Conservation (phyloP, 192 early-diverging fungal species). For the Coemansia sp. region DNA sequence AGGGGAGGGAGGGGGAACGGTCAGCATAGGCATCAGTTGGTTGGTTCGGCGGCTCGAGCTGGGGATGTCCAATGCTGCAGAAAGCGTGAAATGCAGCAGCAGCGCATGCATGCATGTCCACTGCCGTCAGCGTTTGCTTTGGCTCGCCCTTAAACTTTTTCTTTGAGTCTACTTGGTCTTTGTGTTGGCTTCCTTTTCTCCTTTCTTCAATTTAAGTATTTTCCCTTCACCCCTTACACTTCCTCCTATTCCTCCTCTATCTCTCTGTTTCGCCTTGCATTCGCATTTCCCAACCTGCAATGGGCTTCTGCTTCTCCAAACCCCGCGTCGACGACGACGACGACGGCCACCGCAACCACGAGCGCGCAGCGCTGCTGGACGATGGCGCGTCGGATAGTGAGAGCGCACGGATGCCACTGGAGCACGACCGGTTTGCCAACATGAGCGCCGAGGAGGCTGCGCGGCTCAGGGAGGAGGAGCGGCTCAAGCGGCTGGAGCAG, state of each 20-base stretch:
- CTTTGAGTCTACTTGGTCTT: neutral
- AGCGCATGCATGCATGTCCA: neutral
- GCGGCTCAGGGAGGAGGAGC: constrained; percentile 38
- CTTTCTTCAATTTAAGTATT: neutral
- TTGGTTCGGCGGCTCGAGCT: no score
- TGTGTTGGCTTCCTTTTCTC: neutral
- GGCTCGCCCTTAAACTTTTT: no score
- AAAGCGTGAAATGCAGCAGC: neutral
- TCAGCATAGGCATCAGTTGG: no score
- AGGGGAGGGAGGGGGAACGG: no score
- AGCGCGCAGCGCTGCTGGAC: constrained; percentile 39
- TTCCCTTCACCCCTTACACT: neutral
- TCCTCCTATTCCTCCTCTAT: neutral
- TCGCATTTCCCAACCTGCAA: neutral
- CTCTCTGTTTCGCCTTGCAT: neutral
- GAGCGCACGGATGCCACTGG: constrained; percentile 6
- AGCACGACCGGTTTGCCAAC: constrained; percentile 46
- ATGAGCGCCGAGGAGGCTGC: constrained; percentile 31
- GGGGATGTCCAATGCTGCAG: neutral
- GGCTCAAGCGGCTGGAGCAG: constrained; percentile 40
- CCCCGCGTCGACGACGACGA: constrained; percentile 39
- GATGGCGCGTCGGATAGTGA: constrained; percentile 8
- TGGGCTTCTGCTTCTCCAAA: constrained; percentile 48
- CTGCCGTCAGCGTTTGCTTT: no score
- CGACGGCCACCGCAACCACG: neutral